Base-by-base conservation (phyloP, 2,329 filamentous ascomycete genomes). In the Clathrospora elynae region DNA sequence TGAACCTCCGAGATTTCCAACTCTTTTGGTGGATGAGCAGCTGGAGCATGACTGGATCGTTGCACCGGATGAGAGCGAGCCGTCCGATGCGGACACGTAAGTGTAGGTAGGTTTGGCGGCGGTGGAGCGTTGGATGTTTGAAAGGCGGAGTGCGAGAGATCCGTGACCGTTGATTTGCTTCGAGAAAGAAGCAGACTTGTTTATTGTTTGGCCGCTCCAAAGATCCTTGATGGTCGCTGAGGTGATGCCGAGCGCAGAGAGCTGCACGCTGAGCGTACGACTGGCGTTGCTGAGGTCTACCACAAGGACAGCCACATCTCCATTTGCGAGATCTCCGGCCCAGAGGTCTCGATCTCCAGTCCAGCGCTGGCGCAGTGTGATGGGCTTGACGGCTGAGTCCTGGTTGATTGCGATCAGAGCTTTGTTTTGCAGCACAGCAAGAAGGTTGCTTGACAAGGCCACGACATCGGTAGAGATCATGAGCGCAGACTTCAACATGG, bases 401-500 rank as follows among this genome's bases (percentile, higher is more conserved):
- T 57, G 51, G 29, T 55, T 57, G 24, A 57, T 55, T 3, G 51
- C 46, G 23, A 57, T 47, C 25, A 55, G 35, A n/a, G 55, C 54
- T 5, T 46, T 51, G 40, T 57, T 57, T n/a, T 57, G 54, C 10
- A 57, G 37, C 10, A 57, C 39, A 12, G 53, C 48, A 12, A 55
- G 49, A 5, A 49, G 13, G 2, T 45, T 42, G 5, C 38, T 29
- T 0, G 54, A 57, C 16, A 55, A 20, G 20, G 46, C 40, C 1
- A 49, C 9, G 2, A 57, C 37, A 10, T 57, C 49, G 6, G 54
- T 55, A 1, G 52, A 55, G 12, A 57, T 51, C 51, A 57, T 55
- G 6, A 57, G 49, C 16, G 52, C 54, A 6, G 54, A 55, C 35
- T 55, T 57, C 10, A 57, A 35, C 54, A 57, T 57, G 12, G 54